Evolutionary conservation across 2,329 filamentous ascomycete genomes (phyloP).

Genomic region (Chalaropsis ovoidea): DNA sequence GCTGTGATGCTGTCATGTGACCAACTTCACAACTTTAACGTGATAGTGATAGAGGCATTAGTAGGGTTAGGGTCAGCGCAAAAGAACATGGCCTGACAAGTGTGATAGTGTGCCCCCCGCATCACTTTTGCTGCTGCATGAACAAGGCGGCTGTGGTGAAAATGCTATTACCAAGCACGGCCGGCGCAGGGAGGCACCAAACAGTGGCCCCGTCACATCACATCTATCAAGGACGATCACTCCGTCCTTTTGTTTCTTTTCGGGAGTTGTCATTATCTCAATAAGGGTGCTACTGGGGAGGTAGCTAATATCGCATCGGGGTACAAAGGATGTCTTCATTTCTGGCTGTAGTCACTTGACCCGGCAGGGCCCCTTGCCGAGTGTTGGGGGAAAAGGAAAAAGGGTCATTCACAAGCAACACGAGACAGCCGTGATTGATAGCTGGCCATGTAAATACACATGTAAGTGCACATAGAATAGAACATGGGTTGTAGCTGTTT

Average conservation of each 20-base stretch:
- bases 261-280: not conserved
- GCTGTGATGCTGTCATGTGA: not conserved
- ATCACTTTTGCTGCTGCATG: not conserved
- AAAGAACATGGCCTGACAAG: not conserved
- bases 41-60: not conserved
- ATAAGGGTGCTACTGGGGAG: not conserved
- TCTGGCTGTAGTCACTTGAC: constrained; percentile 12
- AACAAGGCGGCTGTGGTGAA: not conserved
- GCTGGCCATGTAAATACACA: not conserved
- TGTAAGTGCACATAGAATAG: not conserved
- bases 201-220: not conserved
- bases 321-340: constrained; percentile 12
- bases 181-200: not conserved
- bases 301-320: not conserved
- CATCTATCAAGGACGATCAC: not conserved
- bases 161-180: not conserved
- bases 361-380: not conserved
- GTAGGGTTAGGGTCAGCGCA: not conserved
- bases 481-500: not conserved
- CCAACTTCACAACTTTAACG: not conserved
- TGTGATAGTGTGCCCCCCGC: not conserved
- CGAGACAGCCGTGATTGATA: not conserved
- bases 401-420: not conserved
- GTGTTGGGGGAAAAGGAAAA: not conserved
- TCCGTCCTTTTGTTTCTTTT: not conserved